These are phyloP conservation scores for Penicillium sp. DNA, from an alignment of 2,329 filamentous ascomycete species.

Conservation along the genomic window DNA sequence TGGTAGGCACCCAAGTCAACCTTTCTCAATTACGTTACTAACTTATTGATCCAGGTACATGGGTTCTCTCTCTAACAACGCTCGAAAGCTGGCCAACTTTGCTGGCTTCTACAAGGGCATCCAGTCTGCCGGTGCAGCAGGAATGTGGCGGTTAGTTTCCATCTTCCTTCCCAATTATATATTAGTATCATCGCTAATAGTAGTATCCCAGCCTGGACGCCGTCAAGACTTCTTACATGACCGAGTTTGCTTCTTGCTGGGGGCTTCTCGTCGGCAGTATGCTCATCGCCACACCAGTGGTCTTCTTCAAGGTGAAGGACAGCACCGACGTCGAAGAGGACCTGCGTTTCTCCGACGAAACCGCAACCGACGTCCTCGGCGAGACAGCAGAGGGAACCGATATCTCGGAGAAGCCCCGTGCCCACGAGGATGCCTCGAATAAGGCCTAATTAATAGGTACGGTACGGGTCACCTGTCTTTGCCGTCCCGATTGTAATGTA, in stretches of 20 bases:
- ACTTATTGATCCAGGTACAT: slow-evolving; percentile 69
- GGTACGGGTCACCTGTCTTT: neutral
- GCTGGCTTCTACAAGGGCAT: slow-evolving; percentile 90
- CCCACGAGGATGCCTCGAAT: slow-evolving; percentile 12
- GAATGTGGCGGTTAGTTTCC: slow-evolving; percentile 48
- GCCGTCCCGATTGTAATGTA: slow-evolving; percentile 5
- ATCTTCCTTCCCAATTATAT: neutral
- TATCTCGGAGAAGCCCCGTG: slow-evolving; percentile 23
- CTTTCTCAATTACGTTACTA: neutral
- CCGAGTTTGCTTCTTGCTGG: slow-evolving; percentile 77
- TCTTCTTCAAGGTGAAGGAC: slow-evolving; percentile 79
- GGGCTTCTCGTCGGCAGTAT: slow-evolving; percentile 74
- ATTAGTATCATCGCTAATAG: slow-evolving; percentile 31
- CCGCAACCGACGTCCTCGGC: slow-evolving; percentile 67
- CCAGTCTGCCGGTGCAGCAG: slow-evolving; percentile 82
- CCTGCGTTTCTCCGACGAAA: slow-evolving; percentile 83
- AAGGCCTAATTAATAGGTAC: slow-evolving; percentile 9
- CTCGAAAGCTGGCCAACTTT: slow-evolving; percentile 88
- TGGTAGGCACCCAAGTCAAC: slow-evolving; percentile 59
- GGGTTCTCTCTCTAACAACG: slow-evolving; percentile 90
- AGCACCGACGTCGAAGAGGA: slow-evolving; percentile 82
- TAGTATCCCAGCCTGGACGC: slow-evolving; percentile 60
- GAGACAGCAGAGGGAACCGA: slow-evolving; percentile 23
- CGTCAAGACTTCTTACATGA: slow-evolving; percentile 66
- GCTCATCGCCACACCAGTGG: slow-evolving; percentile 76